Percentiles rank a stretch among this genome's conserved stretches.
phyloP scores from a whole-genome alignment of 192 early-diverging fungal species.

The Coemansia biformis region DNA sequence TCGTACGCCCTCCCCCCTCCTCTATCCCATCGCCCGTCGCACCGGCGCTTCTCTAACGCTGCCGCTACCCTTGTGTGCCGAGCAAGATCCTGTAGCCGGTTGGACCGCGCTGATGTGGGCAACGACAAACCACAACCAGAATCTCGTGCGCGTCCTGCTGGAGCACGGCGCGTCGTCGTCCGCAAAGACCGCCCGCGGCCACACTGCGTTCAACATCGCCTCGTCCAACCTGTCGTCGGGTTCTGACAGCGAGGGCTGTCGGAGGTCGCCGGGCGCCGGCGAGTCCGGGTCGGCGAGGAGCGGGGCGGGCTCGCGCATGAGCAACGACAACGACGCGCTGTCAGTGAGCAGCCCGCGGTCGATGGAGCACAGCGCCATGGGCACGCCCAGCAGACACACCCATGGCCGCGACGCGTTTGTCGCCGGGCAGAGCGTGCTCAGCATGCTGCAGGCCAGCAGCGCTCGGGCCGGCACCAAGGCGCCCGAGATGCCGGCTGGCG shows the following conservation, averaged over 20 bases:
- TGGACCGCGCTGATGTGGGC: slow-evolving; percentile 94
- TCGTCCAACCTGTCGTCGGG: slow-evolving; percentile 36
- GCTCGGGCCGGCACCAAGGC: slow-evolving; percentile 1
- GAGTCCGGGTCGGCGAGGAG: too few relatives aligned
- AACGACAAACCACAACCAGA: slow-evolving; percentile 70
- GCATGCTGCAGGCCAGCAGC: slow-evolving; percentile 47
- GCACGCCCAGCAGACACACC: slow-evolving; percentile 21
- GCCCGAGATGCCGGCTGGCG: neutral
- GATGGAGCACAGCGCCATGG: slow-evolving; percentile 24
- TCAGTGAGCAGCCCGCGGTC: slow-evolving; percentile 33
- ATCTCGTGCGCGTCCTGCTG: slow-evolving; percentile 67
- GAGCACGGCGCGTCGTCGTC: slow-evolving; percentile 70
- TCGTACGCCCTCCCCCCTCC: too few relatives aligned
- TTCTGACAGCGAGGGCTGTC: slow-evolving; percentile 28
- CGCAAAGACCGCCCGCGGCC: slow-evolving; percentile 62
- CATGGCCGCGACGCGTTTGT: slow-evolving; percentile 24
- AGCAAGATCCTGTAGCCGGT: slow-evolving; percentile 59
- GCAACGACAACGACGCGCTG: slow-evolving; percentile 12
- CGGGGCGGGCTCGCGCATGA: too few relatives aligned
- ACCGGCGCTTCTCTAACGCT: too few relatives aligned
- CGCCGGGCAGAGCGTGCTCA: slow-evolving; percentile 45
- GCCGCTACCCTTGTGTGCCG: too few relatives aligned
- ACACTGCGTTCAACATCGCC: slow-evolving; percentile 71
- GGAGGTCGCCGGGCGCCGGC: slow-evolving; percentile 15
- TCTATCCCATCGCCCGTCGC: too few relatives aligned